Percentiles rank a stretch among this genome's conserved stretches.
phyloP scores from a whole-genome alignment of 2,329 filamentous ascomycete genomes.

The Calonectria hawksworthii region DNA sequence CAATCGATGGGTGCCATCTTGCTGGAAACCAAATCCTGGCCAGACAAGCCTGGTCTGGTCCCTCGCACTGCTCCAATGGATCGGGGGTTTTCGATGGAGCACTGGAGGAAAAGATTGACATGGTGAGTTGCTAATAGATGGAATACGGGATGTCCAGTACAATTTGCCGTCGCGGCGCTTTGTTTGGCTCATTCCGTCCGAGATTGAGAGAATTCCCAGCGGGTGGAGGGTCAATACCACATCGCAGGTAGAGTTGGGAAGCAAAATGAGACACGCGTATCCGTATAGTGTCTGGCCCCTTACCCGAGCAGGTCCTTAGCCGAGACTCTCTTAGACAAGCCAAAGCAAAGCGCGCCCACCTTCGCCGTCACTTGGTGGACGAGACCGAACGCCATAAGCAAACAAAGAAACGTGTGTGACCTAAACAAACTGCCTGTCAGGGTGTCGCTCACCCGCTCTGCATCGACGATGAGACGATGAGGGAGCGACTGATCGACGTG shows the following conservation, averaged over 20 bases:
- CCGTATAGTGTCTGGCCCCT: not conserved
- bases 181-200: not conserved
- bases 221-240: slow-evolving; percentile 15
- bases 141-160: not conserved
- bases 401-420: slow-evolving; percentile 1
- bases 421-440: not conserved
- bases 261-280: slow-evolving; percentile 11
- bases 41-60: not conserved
- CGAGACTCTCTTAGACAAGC: slow-evolving; percentile 21
- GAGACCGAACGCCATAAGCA: slow-evolving; percentile 8
- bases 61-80: not conserved
- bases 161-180: not conserved
- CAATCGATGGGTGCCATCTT: not conserved
- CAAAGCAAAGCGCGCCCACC: not conserved
- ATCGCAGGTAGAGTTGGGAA: slow-evolving; percentile 10
- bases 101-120: not conserved
- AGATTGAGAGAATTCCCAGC: slow-evolving; percentile 8
- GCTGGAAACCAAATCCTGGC: not conserved
- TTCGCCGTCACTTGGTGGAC: not conserved
- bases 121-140: not conserved
- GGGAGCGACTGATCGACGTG: slow-evolving; percentile 1
- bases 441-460: slow-evolving; percentile 8
- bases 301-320: slow-evolving; percentile 1
- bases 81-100: not conserved
- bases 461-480: not conserved